Evolutionary conservation across 2,329 filamentous ascomycete species (phyloP).

Genomic region (Nigrograna mackinnonii): DNA sequence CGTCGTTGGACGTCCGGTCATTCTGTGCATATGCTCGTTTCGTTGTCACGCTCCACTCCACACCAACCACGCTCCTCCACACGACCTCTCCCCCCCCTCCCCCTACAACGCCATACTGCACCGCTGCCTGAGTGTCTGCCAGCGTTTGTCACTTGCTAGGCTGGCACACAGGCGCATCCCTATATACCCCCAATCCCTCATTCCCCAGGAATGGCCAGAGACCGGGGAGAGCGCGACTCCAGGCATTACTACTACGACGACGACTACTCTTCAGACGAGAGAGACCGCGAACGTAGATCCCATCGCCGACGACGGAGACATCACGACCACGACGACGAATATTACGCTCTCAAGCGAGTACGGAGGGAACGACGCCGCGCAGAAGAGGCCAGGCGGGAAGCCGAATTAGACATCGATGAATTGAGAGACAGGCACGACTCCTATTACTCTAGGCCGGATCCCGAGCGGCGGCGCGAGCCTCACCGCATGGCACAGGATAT

Average conservation of each 20-base stretch:
- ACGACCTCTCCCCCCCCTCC: slow-evolving; percentile 8
- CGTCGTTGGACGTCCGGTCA: too few species aligned
- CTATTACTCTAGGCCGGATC: slow-evolving; percentile 40
- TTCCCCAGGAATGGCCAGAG: slow-evolving; percentile 37
- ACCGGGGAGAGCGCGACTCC: slow-evolving; percentile 32
- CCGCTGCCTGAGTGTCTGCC: slow-evolving; percentile 33
- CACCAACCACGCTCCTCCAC: slow-evolving; percentile 28
- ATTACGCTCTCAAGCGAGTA: slow-evolving; percentile 28
- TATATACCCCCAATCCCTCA: slow-evolving; percentile 5
- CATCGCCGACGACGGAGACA: slow-evolving; percentile 26
- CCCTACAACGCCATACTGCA: slow-evolving; percentile 31
- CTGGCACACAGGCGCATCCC: slow-evolving; percentile 29
- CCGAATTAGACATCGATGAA: slow-evolving; percentile 45
- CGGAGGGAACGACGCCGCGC: slow-evolving; percentile 35
- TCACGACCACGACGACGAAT: slow-evolving; percentile 26
- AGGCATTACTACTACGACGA: slow-evolving; percentile 32
- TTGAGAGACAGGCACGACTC: slow-evolving; percentile 40
- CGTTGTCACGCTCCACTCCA: slow-evolving; percentile 28
- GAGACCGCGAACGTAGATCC: slow-evolving; percentile 26
- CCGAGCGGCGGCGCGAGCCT: slow-evolving; percentile 29
- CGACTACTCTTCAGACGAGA: slow-evolving; percentile 20
- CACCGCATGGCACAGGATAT: slow-evolving; percentile 37
- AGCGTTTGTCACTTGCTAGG: slow-evolving; percentile 31
- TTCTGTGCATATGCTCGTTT: too few species aligned
- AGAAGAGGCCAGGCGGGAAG: slow-evolving; percentile 28